Evolutionary conservation across 2,329 filamentous ascomycete genomes (phyloP), one percentile per base, ranked within the genome.

Genomic region (Fusarium chlamydosporum): DNA sequence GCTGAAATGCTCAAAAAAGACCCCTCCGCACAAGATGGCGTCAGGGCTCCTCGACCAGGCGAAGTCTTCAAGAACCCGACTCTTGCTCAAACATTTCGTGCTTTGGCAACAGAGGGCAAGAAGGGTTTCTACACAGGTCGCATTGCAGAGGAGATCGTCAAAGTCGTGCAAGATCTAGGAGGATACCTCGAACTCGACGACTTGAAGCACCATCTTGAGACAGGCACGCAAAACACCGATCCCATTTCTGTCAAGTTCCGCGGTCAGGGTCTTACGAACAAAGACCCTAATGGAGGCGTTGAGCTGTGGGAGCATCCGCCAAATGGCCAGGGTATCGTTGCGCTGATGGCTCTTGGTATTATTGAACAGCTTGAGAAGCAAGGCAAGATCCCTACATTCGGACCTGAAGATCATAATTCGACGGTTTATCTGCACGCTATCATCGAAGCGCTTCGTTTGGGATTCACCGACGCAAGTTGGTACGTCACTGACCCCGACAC

Each of bases 301-400:
- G 90, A 97, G 75, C 83, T 99, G 1, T 98, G 95, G 95, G 96
- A 99, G 76, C 95, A 98, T 76, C 94, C 95, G 35, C 96, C 96
- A 10, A 98, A 98, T 74, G 94, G 96, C 0, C 96, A 98, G 80
- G 96, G 96, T 3, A 94, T 98, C 68, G 92, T 98, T 3, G 96
- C 96, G 0, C 83, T 98, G 33, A 97, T 98, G 91, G 92, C 96
- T 0, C 84, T 99, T 1, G 96, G 96, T 2, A 97, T 98, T 70
- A 83, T 99, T 48, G 90, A 97, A 77, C 89, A 94, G 76, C 85
- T 98, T 2, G 93, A 97, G 79, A 88, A 89, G 61, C 82, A 85
- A 16, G 91, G 91, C 38, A 89, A 89, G 73, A 93, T 98, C 61
- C 89, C 91, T 0, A 85, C 83, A 1, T 97, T 96, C 79, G 80